Conservation (phyloP, 176 grass and related monocot genomes). For the Cymbopogon citratus region DNA sequence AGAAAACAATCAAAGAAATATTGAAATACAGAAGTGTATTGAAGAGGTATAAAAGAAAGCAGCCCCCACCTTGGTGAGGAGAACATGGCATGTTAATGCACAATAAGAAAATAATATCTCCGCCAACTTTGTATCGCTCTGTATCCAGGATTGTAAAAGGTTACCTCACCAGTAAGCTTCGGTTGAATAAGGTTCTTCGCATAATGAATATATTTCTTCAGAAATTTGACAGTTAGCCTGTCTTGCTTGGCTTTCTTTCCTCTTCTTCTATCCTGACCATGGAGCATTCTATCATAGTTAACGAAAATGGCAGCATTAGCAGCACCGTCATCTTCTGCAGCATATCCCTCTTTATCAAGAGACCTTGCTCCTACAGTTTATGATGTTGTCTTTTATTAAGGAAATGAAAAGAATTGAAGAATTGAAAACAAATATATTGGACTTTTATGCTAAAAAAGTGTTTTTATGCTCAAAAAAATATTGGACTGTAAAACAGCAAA, state of each 20-base stretch:
- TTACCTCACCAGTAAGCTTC: constrained; percentile 89
- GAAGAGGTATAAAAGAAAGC: neutral
- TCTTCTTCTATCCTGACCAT: no score
- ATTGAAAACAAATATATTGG: no score
- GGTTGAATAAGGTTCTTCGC: constrained; percentile 92
- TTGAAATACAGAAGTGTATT: neutral
- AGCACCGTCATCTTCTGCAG: no score
- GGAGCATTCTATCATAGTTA: no score
- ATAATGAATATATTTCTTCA: constrained; percentile 98
- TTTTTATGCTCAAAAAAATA: no score
- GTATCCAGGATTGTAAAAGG: neutral
- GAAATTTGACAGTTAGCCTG: constrained; percentile 55
- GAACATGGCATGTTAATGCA: neutral
- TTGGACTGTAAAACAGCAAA: neutral
- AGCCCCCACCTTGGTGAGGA: neutral
- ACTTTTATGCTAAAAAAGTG: no score
- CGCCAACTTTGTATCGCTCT: neutral
- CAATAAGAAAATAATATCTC: neutral
- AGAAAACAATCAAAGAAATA: neutral
- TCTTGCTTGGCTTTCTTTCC: no score
- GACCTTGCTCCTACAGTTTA: no score
- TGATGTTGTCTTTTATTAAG: no score
- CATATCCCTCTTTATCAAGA: no score
- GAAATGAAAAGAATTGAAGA: no score
- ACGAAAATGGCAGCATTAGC: no score